A percentile compares a stretch with the other conserved stretches of the same genome.
Evolutionary conservation across 2,329 filamentous ascomycete genomes (phyloP).

Genomic region (Annulohypoxylon truncatum): DNA sequence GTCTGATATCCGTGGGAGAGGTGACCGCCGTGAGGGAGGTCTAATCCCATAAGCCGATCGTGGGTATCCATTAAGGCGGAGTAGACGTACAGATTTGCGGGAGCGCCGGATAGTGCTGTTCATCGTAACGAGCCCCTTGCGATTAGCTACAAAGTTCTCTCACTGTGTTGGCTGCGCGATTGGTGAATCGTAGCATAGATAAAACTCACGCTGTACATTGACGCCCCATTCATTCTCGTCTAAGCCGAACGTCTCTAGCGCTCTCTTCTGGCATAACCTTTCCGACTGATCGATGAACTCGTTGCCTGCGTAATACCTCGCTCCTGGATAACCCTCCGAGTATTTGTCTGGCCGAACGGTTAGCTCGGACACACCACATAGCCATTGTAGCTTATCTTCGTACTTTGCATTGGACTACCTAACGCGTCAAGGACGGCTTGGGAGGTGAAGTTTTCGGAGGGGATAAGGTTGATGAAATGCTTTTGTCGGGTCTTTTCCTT

Average conservation of each 20-base stretch:
- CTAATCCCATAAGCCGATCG: slow-evolving; percentile 95
- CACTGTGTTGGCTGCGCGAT: background rate
- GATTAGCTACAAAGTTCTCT: slow-evolving; percentile 35
- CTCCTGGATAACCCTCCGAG: slow-evolving; percentile 96
- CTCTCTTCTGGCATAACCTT: slow-evolving; percentile 88
- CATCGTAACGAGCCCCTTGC: slow-evolving; percentile 10
- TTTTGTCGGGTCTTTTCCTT: slow-evolving; percentile 97
- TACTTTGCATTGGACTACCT: slow-evolving; percentile 95
- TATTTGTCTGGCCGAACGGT: slow-evolving; percentile 80
- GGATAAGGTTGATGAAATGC: slow-evolving; percentile 97
- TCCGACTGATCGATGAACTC: slow-evolving; percentile 95
- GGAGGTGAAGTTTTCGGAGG: slow-evolving; percentile 95
- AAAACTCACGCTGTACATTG: slow-evolving; percentile 83
- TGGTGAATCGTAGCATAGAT: background rate
- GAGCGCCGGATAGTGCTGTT: slow-evolving; percentile 78
- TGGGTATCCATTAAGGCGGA: slow-evolving; percentile 92
- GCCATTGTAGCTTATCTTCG: slow-evolving; percentile 47
- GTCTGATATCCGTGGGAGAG: slow-evolving; percentile 98
- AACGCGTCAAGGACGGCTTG: slow-evolving; percentile 91
- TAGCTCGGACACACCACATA: slow-evolving; percentile 38
- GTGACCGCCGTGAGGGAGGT: slow-evolving; percentile 95
- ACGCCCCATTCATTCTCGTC: slow-evolving; percentile 93
- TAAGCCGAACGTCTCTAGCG: slow-evolving; percentile 86
- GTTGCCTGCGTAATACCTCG: slow-evolving; percentile 96
- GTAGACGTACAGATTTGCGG: slow-evolving; percentile 90